phyloP scores from a whole-genome alignment of 176 grass and related monocot species.

The Otatea glauca region DNA sequence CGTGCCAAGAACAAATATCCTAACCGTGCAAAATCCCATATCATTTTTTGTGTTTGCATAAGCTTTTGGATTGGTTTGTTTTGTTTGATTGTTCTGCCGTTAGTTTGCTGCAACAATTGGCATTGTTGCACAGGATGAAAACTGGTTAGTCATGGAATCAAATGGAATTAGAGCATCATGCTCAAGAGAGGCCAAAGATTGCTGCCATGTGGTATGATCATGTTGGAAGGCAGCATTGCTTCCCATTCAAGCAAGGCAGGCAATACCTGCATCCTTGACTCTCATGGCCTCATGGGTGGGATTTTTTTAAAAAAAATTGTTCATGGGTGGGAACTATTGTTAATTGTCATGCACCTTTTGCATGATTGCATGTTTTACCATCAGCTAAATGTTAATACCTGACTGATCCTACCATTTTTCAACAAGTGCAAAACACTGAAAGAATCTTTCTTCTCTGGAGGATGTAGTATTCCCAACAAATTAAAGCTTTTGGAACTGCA shows the following conservation, averaged over 20 bases:
- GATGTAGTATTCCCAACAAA: neutral
- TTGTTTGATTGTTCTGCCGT: neutral
- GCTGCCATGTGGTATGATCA: neutral
- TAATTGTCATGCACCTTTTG: neutral
- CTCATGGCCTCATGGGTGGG: neutral
- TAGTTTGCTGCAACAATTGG: neutral
- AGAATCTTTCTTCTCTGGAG: neutral
- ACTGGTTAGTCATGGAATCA: too few relatives aligned
- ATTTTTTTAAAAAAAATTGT: neutral
- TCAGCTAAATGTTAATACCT: neutral
- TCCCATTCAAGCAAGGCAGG: neutral
- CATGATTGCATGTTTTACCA: neutral
- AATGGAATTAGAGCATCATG: neutral
- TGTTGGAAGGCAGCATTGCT: neutral
- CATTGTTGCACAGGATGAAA: neutral
- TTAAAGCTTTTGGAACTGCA: too few relatives aligned
- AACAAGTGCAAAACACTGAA: neutral
- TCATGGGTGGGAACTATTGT: neutral
- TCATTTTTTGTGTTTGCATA: constrained; percentile 1
- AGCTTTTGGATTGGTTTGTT: neutral
- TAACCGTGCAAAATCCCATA: neutral
- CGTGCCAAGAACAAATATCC: neutral
- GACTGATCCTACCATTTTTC: neutral
- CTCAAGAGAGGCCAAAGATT: neutral
- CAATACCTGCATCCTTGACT: neutral